A percentile compares a stretch with the other conserved stretches of the same genome.
Conservation (phyloP, 2,329 filamentous ascomycete genomes). For the Aspergillus sp. region DNA sequence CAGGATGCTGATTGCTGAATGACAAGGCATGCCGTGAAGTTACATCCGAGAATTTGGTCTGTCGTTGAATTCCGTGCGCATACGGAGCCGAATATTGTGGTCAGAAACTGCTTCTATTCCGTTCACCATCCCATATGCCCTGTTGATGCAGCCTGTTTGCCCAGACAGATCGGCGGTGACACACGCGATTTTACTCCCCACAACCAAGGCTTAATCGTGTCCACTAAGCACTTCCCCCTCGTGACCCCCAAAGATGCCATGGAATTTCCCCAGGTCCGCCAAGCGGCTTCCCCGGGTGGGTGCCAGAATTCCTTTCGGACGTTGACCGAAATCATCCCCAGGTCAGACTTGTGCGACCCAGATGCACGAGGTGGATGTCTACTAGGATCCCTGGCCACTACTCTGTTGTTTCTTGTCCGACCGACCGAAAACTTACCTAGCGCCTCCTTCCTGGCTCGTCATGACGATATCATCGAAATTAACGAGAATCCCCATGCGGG, state of each 20-base stretch:
- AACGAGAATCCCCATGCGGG: background rate
- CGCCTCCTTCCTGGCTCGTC: background rate
- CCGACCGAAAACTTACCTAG: background rate
- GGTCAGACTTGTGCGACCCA: background rate
- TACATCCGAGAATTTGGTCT: background rate
- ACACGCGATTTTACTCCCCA: background rate
- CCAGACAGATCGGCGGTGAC: background rate
- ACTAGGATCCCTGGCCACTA: background rate
- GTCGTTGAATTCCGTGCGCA: background rate
- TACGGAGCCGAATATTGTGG: background rate
- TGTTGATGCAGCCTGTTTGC: background rate
- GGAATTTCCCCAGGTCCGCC: constrained; percentile 6
- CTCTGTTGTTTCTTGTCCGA: background rate
- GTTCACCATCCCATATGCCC: background rate
- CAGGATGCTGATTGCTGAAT: background rate
- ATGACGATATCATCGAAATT: background rate
- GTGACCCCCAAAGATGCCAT: background rate
- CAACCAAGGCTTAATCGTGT: background rate
- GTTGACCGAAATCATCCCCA: constrained; percentile 3
- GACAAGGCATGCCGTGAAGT: background rate
- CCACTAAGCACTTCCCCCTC: background rate
- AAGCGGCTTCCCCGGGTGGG: background rate
- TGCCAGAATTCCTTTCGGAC: constrained; percentile 3
- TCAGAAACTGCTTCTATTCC: background rate
- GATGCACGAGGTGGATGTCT: background rate